Evolutionary conservation across 495 filamentous ascomycete species (phyloP).

Genomic region (Cryomyces antarcticus): DNA sequence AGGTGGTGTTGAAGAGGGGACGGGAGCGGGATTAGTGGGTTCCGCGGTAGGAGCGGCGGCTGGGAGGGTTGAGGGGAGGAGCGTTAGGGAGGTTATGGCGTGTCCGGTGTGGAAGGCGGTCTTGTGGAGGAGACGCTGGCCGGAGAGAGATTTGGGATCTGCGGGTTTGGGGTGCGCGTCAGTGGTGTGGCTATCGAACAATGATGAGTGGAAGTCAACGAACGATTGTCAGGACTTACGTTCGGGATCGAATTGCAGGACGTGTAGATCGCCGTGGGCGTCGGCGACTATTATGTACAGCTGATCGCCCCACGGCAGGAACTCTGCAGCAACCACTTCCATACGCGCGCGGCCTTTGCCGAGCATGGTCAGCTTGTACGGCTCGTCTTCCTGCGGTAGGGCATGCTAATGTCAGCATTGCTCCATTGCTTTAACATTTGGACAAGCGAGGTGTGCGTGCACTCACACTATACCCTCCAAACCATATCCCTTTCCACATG

Average conservation of each 20-base stretch:
- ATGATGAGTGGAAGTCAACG: no score
- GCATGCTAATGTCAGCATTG: background rate
- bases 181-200: background rate
- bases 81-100: constrained; percentile 46
- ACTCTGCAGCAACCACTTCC: constrained; percentile 66
- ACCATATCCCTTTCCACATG: constrained; percentile 84
- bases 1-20: background rate
- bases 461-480: constrained; percentile 68
- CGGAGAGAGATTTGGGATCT: constrained; percentile 88
- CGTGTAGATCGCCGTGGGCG: constrained; percentile 65
- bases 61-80: constrained; percentile 44
- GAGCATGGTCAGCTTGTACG: constrained; percentile 87
- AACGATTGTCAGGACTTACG: constrained; percentile 21
- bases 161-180: constrained; percentile 3
- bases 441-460: no score
- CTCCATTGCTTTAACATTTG: background rate
- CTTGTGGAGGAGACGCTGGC: constrained; percentile 65
- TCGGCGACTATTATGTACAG: constrained; percentile 70
- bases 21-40: constrained; percentile 12
- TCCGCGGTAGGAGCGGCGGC: constrained; percentile 19
- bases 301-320: constrained; percentile 68
- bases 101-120: constrained; percentile 77
- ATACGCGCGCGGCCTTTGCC: constrained; percentile 59
- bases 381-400: constrained; percentile 41
- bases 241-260: constrained; percentile 89